Base-by-base conservation (phyloP, 2,329 filamentous ascomycete genomes). In the Fonsecaea multimorphosa region DNA sequence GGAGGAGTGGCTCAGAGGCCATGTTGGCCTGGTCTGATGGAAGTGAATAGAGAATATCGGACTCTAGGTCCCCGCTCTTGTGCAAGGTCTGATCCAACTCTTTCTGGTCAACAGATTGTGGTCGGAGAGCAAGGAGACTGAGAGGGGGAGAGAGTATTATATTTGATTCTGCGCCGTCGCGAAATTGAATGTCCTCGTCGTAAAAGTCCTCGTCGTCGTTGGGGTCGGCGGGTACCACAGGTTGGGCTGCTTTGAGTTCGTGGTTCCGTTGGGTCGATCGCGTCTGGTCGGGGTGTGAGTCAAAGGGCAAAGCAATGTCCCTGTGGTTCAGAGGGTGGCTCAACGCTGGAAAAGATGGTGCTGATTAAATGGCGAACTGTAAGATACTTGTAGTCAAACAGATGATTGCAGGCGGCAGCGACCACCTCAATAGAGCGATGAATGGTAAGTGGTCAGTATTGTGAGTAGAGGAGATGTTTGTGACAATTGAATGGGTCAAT, bases 401-500 rank as follows among this genome's bases (percentile, higher is more conserved):
- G 54, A 57, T 57, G 32, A 11, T 34, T 22, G 16, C 22, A 9
- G 34, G 19, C 22, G 54, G 54, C 31, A 19, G 54, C 44, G 19
- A 36, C 34, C 54, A 22, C 9, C 9, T 54, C 27, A 54, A 58
- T 22, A 46, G n/a, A 24, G 57, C n/a, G 19, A 29, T 51, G 27
- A 51, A 59, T 59, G 27, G 27, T 7, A 27, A 16, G 38, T 8
- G 16, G 11, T 58, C 36, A 40, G 19, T 58, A 58, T 58, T 44
- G 55, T 58, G 55, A 49, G 44, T 49, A 49, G 19, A 22, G 24
- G 4, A 12, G 44, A 24, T 49, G 44, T 49, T 49, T 51, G 44
- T 36, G 57, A 46, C 57, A 51, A 46, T 58, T 51, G 38, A 59
- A 34, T 57, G 14, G 54, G 24, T 22, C 40, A 51, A 46, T 49